phyloP scores from a whole-genome alignment of 1,284 basidiomycete species.

The Sporisorium graminicola region DNA sequence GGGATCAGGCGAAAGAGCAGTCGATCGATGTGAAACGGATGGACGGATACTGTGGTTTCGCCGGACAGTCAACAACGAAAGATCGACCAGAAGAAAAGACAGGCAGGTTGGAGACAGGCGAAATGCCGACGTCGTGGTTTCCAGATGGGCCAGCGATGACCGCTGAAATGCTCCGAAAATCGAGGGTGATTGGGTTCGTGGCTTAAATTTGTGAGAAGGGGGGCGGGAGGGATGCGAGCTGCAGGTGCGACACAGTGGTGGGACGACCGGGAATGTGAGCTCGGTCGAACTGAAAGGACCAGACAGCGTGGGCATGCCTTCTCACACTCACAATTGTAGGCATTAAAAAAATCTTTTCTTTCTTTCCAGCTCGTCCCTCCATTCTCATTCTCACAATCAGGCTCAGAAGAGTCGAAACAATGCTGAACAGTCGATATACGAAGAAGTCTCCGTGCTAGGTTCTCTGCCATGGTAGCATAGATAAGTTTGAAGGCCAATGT shows the following conservation, averaged over 20 bases:
- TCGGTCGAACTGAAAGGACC: slow-evolving; percentile 27
- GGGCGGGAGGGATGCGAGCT: neutral
- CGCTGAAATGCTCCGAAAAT: slow-evolving; percentile 12
- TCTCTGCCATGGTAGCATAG: neutral
- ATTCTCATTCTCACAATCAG: no score
- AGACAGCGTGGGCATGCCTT: neutral
- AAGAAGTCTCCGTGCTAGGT: no score
- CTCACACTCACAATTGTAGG: neutral
- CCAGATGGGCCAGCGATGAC: no score
- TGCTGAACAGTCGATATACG: no score
- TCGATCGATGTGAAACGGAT: neutral
- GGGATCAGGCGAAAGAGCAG: slow-evolving; percentile 10
- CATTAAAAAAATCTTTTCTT: neutral
- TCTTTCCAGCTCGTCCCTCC: no score
- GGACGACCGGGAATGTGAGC: neutral
- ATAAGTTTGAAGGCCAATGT: no score
- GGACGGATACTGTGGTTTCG: slow-evolving; percentile 5
- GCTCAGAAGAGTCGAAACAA: no score
- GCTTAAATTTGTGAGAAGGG: neutral
- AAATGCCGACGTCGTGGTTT: no score
- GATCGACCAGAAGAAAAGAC: slow-evolving; percentile 9
- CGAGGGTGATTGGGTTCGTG: slow-evolving; percentile 12
- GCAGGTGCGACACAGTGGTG: neutral
- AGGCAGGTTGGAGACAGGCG: slow-evolving; percentile 5
- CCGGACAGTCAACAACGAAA: neutral